These are phyloP conservation scores for Colletotrichum sp. DNA, from an alignment of 2,329 filamentous ascomycete genomes.

Conservation along the genomic window DNA sequence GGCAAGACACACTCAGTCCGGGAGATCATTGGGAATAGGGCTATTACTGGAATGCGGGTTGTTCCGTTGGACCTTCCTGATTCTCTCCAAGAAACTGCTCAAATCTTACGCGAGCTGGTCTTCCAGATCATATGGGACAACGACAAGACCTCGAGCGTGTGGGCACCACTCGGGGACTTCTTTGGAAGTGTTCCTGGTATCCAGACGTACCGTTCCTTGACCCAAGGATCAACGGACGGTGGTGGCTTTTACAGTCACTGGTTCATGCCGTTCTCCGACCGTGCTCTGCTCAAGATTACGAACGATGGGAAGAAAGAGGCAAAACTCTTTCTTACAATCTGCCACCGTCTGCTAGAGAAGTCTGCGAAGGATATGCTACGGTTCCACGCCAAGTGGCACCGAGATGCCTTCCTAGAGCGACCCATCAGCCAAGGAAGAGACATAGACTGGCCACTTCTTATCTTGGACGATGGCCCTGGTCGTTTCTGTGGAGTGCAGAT, in stretches of 20 bases:
- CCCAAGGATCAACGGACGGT: constrained; percentile 13
- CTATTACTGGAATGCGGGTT: constrained; percentile 5
- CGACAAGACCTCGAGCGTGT: constrained; percentile 7
- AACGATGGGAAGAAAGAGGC: constrained; percentile 11
- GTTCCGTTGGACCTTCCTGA: constrained; percentile 1
- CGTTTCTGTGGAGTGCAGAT: constrained; percentile 16
- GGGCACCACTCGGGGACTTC: constrained; percentile 13
- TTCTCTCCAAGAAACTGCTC: neutral
- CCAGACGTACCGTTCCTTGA: constrained; percentile 6
- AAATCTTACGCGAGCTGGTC: constrained; percentile 1
- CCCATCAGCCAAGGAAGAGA: constrained; percentile 1
- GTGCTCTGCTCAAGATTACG: neutral
- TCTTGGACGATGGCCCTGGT: neutral
- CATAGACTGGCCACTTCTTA: constrained; percentile 12
- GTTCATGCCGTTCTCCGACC: constrained; percentile 17
- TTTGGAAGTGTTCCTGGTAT: constrained; percentile 15
- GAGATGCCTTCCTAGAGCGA: constrained; percentile 6
- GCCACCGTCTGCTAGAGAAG: neutral
- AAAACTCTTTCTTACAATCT: constrained; percentile 2
- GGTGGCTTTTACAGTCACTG: constrained; percentile 16
- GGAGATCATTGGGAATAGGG: constrained; percentile 13
- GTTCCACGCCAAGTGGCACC: constrained; percentile 17
- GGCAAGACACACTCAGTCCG: neutral
- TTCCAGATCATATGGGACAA: constrained; percentile 8
- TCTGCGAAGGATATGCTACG: neutral